Conservation (phyloP, 2,329 filamentous ascomycete species). For the Aspergillus pseudotamarii region DNA sequence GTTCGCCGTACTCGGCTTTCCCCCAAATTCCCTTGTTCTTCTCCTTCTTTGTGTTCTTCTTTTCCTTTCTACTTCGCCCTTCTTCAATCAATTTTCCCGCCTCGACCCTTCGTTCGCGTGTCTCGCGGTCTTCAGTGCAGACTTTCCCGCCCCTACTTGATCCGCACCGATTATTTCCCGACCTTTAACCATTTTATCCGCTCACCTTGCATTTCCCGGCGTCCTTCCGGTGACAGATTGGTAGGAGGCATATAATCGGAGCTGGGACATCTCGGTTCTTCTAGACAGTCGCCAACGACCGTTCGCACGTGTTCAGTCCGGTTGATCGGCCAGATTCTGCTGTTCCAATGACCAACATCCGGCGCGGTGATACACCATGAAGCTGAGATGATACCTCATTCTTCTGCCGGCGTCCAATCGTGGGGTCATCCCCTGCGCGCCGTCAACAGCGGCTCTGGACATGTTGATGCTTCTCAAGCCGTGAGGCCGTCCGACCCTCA, state of each 20-base stretch:
- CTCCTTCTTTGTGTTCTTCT: conserved; percentile 8
- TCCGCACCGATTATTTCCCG: neutral
- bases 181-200: neutral
- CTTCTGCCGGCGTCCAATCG: conserved; percentile 43
- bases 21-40: neutral
- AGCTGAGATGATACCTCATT: conserved; percentile 45
- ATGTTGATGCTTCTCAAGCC: conserved; percentile 29
- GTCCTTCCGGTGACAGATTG: neutral
- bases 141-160: neutral
- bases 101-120: neutral
- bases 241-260: neutral
- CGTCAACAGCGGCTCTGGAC: conserved; percentile 33
- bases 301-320: neutral
- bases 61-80: neutral
- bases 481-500: conserved; percentile 26
- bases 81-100: neutral
- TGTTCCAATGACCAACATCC: conserved; percentile 27
- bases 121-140: neutral
- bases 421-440: conserved; percentile 39
- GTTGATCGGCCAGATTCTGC: conserved; percentile 7
- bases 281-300: neutral
- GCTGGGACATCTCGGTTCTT: neutral
- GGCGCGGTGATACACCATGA: conserved; percentile 38
- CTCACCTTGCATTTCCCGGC: neutral
- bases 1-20: conserved; percentile 21